phyloP scores from a whole-genome alignment of 164 flowering plant species.

The Saururus chinensis region DNA sequence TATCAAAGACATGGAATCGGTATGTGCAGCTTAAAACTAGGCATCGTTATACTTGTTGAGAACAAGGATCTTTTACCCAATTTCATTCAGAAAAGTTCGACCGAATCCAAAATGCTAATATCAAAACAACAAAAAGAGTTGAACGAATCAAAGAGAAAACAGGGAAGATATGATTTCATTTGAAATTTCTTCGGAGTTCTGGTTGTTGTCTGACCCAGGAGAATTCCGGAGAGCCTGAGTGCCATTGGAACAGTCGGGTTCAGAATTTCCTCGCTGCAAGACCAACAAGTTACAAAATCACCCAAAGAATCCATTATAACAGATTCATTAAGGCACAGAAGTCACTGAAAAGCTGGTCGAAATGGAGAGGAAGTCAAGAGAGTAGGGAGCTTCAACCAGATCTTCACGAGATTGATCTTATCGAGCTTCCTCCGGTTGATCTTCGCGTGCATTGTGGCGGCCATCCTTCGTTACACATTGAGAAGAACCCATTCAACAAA shows the following conservation, averaged over 20 bases:
- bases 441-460: constrained; percentile 83
- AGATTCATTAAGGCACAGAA: too few relatives aligned
- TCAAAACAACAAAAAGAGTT: not conserved
- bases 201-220: constrained; percentile 62
- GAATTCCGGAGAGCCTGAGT: constrained; percentile 85
- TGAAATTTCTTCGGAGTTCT: not conserved
- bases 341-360: not conserved
- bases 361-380: not conserved
- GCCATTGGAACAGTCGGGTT: constrained; percentile 94
- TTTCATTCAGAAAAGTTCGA: too few relatives aligned
- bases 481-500: too few relatives aligned
- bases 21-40: too few relatives aligned
- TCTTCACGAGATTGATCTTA: constrained; percentile 60
- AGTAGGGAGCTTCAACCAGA: constrained; percentile 38
- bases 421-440: constrained; percentile 59
- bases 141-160: not conserved
- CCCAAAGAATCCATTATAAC: too few relatives aligned
- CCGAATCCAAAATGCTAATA: too few relatives aligned
- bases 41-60: too few relatives aligned
- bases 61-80: too few relatives aligned
- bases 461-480: constrained; percentile 52
- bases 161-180: not conserved
- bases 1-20: too few relatives aligned
- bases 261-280: constrained; percentile 76
- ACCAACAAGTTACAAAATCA: not conserved